These are phyloP conservation scores for Fusarium sp. DNA, from an alignment of 2,329 filamentous ascomycete species.

Conservation along the genomic window DNA sequence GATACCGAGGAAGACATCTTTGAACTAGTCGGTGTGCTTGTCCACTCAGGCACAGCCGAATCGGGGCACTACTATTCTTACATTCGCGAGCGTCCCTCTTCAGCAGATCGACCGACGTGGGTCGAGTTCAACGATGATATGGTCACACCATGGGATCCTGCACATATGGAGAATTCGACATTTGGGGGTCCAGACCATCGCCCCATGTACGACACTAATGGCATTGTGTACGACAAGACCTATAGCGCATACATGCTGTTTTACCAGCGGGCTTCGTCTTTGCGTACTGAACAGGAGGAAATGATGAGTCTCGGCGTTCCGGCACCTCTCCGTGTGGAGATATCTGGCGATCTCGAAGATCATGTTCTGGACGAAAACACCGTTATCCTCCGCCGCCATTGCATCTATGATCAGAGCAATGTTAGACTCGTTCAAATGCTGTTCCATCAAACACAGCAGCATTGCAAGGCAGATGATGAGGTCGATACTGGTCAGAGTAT, in stretches of 20 bases:
- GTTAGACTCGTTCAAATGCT: constrained; percentile 71
- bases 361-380: constrained; percentile 78
- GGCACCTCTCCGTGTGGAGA: constrained; percentile 53
- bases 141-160: constrained; percentile 78
- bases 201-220: constrained; percentile 55
- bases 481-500: constrained; percentile 7
- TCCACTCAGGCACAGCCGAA: constrained; percentile 91
- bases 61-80: constrained; percentile 98
- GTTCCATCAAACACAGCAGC: constrained; percentile 63
- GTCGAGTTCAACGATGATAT: constrained; percentile 94
- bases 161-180: constrained; percentile 76
- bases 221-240: constrained; percentile 68
- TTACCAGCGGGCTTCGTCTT: constrained; percentile 81
- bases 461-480: constrained; percentile 47
- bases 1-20: constrained; percentile 76
- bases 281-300: constrained; percentile 62
- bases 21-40: constrained; percentile 92
- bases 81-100: constrained; percentile 78
- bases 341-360: constrained; percentile 59
- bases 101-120: constrained; percentile 67
- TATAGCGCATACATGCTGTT: constrained; percentile 98
- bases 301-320: constrained; percentile 49
- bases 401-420: constrained; percentile 78
- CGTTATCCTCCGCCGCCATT: constrained; percentile 76
- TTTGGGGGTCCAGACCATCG: constrained; percentile 77